A percentile compares a stretch with the other conserved stretches of the same genome.
Conservation (phyloP, 2,329 filamentous ascomycete species). For the Hawksworthiomyces lignivorus region DNA sequence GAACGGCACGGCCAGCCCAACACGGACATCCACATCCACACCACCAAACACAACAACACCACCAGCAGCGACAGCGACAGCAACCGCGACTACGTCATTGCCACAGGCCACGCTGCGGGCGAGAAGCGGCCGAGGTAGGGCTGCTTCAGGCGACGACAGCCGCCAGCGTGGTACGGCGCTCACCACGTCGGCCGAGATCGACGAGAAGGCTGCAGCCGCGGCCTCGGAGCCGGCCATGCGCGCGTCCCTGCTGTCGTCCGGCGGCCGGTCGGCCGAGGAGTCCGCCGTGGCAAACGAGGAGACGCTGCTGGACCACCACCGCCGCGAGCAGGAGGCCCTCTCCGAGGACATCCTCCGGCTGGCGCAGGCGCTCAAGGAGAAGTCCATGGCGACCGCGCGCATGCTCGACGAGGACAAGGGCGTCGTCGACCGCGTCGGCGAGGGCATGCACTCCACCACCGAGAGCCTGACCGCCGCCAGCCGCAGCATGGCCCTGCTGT, state of each 20-base stretch:
- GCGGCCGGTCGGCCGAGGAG: constrained; percentile 13
- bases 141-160: too few species aligned
- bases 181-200: constrained; percentile 14
- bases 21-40: too few species aligned
- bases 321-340: constrained; percentile 73
- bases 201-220: constrained; percentile 11
- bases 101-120: too few species aligned
- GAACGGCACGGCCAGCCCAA: too few species aligned
- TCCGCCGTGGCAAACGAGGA: constrained; percentile 50
- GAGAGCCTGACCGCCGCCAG: constrained; percentile 68
- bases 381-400: constrained; percentile 62
- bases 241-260: constrained; percentile 28
- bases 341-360: constrained; percentile 76
- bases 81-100: constrained; percentile 8
- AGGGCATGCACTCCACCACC: constrained; percentile 71
- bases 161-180: too few species aligned
- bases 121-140: too few species aligned
- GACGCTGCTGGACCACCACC: constrained; percentile 66
- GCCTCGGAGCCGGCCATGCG: constrained; percentile 21
- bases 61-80: constrained; percentile 8
- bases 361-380: constrained; percentile 68
- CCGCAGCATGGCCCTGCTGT: constrained; percentile 67
- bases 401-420: constrained; percentile 67
- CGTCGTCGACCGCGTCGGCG: constrained; percentile 60
- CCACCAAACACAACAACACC: constrained; percentile 5